Evolutionary conservation across 2,329 filamentous ascomycete species (phyloP).

Genomic region (Boeremia lycopersici): DNA sequence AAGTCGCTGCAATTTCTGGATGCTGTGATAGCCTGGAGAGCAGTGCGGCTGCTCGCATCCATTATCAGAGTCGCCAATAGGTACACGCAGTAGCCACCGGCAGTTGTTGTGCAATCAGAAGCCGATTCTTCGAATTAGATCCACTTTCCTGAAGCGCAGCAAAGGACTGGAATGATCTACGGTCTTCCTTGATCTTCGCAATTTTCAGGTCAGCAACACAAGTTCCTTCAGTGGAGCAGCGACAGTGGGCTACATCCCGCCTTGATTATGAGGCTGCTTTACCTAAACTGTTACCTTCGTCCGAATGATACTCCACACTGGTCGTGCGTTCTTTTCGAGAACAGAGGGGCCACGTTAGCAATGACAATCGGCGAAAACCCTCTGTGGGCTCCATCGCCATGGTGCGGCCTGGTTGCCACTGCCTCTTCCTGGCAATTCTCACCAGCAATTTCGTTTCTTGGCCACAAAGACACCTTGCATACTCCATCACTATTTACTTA

Average conservation of each 20-base stretch:
- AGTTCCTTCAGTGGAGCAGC: neutral
- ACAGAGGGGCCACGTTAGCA: neutral
- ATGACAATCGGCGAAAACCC: neutral
- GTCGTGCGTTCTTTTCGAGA: neutral
- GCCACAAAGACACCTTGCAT: neutral
- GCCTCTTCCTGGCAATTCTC: neutral
- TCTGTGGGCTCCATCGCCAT: neutral
- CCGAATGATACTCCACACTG: neutral
- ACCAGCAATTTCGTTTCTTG: neutral
- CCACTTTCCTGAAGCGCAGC: constrained; percentile 6
- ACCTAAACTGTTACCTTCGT: neutral
- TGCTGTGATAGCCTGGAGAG: neutral
- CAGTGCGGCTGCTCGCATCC: neutral
- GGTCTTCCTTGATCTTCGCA: neutral
- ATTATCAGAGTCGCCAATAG: neutral
- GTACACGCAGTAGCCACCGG: neutral
- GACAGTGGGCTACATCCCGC: neutral
- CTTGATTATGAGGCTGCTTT: neutral
- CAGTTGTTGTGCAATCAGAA: constrained; percentile 4
- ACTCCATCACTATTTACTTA: neutral
- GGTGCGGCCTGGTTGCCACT: constrained; percentile 3
- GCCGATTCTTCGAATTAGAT: neutral
- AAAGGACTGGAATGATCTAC: constrained; percentile 3
- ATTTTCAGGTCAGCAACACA: neutral
- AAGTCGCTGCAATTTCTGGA: neutral